Evolutionary conservation across 352 stramenopile genomes (phyloP), one percentile per base, ranked within the genome.

Genomic region (Lagenidium giganteum): DNA sequence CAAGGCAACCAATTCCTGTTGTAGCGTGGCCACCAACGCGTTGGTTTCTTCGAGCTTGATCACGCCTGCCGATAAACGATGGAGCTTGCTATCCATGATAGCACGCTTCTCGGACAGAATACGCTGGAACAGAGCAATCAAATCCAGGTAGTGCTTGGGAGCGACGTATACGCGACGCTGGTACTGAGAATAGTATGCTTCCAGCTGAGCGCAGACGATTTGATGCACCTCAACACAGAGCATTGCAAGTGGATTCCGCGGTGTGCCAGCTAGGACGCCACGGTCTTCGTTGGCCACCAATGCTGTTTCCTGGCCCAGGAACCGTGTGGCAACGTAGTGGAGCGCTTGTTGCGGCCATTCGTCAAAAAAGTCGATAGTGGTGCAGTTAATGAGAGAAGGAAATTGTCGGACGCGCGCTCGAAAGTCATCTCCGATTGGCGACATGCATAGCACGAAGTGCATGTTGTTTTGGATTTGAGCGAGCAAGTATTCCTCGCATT

Each of bases 331-430:
- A 37, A 89, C 74, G 32, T 75, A 83, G 42, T 87, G 64, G 12
- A 97, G 58, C 13, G 88, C 88, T 24, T 68, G 67, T 42, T 67
- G 61, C 0, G 88, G 87, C 88, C 89, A 97, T 42, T 90, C 83
- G 8, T 87, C 64, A 46, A 97, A 97, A 63, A 78, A 96, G 38
- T 95, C 83, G 28, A 96, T 95, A 3, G 87, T 96, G n/a, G 79
- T 96, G 57, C 88, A 96, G 54, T 96, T 96, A 27, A 97, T 86
- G 9, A 97, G 49, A 3, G 86, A 83, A 14, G 88, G 88, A 21
- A 97, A 97, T 53, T 95, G 88, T 3, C 86, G 67, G 16, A 96
- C 66, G 4, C 80, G 68, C 3, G 63, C 65, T 0, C 87, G 81
- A 52, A 97, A 97, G 7, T 52, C 43, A 27, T 89, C 72, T 8